Evolutionary conservation across 805 yeast species (phyloP).

Genomic region (Cyberlindnera maritima): DNA sequence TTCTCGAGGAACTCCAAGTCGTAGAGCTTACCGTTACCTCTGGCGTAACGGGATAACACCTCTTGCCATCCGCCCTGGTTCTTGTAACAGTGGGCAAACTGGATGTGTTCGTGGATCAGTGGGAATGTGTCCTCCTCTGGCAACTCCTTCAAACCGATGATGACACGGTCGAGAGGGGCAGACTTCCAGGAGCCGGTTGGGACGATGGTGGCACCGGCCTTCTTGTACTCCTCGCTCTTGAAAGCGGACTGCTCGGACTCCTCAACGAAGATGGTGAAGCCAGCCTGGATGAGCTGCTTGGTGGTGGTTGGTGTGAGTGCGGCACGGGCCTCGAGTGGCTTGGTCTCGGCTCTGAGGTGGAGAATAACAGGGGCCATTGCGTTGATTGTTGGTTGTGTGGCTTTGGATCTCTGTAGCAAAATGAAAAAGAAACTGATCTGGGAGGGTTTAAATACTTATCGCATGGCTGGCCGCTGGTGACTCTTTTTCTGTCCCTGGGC

Average conservation of each 20-base stretch:
- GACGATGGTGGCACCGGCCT: constrained; percentile 83
- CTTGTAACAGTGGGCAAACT: constrained; percentile 98
- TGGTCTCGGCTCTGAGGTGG: constrained; percentile 95
- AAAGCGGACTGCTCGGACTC: constrained; percentile 83
- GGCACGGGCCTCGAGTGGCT: constrained; percentile 96
- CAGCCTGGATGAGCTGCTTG: constrained; percentile 78
- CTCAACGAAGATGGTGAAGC: constrained; percentile 87
- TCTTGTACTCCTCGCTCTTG: constrained; percentile 66
- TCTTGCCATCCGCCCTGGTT: constrained; percentile 97
- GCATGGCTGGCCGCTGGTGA: not conserved
- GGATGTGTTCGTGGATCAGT: constrained; percentile 91
- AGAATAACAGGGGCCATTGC: constrained; percentile 51
- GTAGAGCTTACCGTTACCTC: constrained; percentile 86
- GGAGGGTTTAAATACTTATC: constrained; percentile 2
- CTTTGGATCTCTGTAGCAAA: not conserved
- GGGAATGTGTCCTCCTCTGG: constrained; percentile 92
- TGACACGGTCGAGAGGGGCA: constrained; percentile 89
- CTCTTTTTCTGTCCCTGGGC: constrained; percentile 1
- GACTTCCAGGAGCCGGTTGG: constrained; percentile 91
- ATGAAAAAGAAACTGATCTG: not conserved
- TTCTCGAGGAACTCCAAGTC: constrained; percentile 94
- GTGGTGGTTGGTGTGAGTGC: constrained; percentile 93
- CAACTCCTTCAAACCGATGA: constrained; percentile 91
- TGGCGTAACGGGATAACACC: constrained; percentile 83
- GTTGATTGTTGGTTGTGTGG: not conserved